Evolutionary conservation across 345 rosid species (phyloP).

Genomic region (Dipteronia sinensis): DNA sequence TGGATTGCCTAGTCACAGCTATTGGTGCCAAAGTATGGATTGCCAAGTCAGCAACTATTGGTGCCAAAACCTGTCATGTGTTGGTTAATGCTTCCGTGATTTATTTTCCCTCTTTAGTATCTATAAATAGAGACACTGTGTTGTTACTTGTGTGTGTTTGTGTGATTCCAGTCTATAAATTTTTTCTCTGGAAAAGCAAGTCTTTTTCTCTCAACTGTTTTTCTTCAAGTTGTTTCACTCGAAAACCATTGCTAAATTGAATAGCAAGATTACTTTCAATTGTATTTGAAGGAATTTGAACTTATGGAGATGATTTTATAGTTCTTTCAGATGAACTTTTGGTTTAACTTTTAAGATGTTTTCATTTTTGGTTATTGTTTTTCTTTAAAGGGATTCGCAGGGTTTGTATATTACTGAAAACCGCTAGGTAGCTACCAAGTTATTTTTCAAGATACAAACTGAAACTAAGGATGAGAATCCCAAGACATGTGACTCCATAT

Average conservation of each 20-base stretch:
- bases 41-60: no score
- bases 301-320: not conserved
- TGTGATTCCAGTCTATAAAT: no score
- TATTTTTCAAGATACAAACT: not conserved
- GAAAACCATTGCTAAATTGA: not conserved
- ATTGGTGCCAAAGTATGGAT: no score
- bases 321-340: not conserved
- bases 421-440: not conserved
- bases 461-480: conserved; percentile 23
- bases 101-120: no score
- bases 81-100: no score
- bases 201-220: no score
- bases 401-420: not conserved
- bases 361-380: not conserved
- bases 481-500: conserved; percentile 16
- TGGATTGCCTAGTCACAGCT: no score
- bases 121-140: no score
- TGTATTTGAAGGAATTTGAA: not conserved
- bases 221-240: no score
- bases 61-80: no score
- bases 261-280: not conserved
- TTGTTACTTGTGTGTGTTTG: no score
- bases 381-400: not conserved
- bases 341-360: not conserved
- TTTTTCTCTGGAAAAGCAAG: no score